phyloP scores from a whole-genome alignment of 2,329 filamentous ascomycete species.

The Hortaea sp. region DNA sequence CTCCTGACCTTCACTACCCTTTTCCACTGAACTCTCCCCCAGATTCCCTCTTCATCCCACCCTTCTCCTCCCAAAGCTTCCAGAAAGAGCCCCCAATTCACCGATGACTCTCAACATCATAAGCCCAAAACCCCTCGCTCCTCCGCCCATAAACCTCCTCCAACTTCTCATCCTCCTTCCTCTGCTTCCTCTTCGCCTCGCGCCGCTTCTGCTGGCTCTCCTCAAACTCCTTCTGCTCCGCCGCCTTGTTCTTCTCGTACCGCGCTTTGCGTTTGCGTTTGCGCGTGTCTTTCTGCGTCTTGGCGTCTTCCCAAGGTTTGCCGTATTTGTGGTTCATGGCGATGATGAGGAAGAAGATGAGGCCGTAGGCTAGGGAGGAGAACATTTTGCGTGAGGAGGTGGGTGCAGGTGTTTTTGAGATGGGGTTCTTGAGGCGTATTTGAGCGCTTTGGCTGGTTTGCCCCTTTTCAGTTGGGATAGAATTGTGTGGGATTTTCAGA shows the following conservation, averaged over 20 bases:
- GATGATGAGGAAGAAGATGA: conserved; percentile 6
- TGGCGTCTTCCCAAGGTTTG: conserved; percentile 2
- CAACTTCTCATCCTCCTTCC: conserved; percentile 1
- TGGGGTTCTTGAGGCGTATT: background rate
- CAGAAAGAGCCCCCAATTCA: no score
- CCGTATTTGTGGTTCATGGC: conserved; percentile 7
- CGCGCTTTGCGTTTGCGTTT: conserved; percentile 2
- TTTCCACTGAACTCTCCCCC: no score
- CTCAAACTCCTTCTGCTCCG: conserved; percentile 5
- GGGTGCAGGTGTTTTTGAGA: background rate
- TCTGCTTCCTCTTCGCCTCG: conserved; percentile 1
- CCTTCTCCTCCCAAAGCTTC: no score
- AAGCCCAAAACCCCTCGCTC: background rate
- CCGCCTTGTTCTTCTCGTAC: conserved; percentile 1
- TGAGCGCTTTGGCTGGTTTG: no score
- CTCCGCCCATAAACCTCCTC: background rate
- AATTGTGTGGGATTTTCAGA: no score
- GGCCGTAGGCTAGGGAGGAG: conserved; percentile 3
- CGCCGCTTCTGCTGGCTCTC: conserved; percentile 1
- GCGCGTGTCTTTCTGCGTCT: background rate
- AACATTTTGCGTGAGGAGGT: conserved; percentile 2
- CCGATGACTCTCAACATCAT: background rate
- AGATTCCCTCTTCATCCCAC: no score
- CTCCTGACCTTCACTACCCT: no score
- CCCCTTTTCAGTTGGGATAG: no score